A percentile compares a stretch with the other conserved stretches of the same genome.
Conservation (phyloP, 208 protist species). For the Lotmaria passim region DNA sequence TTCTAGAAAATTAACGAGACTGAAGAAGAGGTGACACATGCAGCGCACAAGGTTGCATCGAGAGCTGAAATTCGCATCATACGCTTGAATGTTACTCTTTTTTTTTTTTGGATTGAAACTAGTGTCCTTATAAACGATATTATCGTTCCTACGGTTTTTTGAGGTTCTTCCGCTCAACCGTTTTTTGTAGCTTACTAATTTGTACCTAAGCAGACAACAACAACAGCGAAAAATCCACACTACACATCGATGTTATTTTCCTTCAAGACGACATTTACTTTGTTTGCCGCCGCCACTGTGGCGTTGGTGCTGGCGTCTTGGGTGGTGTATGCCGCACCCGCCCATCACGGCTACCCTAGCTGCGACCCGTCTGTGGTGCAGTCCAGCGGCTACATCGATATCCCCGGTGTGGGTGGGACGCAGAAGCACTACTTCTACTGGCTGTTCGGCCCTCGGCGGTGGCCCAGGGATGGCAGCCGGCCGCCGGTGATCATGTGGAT, state of each 20-base stretch:
- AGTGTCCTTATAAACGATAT: too few species aligned
- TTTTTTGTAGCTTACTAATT: too few species aligned
- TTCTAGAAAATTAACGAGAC: too few species aligned
- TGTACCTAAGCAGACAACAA: too few species aligned
- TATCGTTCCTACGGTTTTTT: too few species aligned
- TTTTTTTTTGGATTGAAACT: too few species aligned
- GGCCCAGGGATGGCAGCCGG: slow-evolving; percentile 30
- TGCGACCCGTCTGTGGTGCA: slow-evolving; percentile 67
- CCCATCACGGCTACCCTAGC: slow-evolving; percentile 34
- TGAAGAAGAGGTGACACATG: too few species aligned
- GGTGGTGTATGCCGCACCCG: not conserved
- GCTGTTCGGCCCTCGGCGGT: slow-evolving; percentile 71
- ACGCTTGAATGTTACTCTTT: too few species aligned
- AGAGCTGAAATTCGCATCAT: too few species aligned
- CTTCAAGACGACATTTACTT: not conserved
- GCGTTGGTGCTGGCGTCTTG: not conserved
- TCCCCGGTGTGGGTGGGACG: slow-evolving; percentile 42
- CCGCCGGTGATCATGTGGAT: slow-evolving; percentile 87
- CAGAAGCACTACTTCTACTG: slow-evolving; percentile 92
- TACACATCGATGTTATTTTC: not conserved
- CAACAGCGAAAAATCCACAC: too few species aligned
- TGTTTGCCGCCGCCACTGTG: not conserved
- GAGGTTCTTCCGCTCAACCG: too few species aligned
- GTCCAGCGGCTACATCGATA: slow-evolving; percentile 83
- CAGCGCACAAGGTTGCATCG: too few species aligned